phyloP scores from a whole-genome alignment of 2,329 filamentous ascomycete species.

The Penicillium sumatraense region DNA sequence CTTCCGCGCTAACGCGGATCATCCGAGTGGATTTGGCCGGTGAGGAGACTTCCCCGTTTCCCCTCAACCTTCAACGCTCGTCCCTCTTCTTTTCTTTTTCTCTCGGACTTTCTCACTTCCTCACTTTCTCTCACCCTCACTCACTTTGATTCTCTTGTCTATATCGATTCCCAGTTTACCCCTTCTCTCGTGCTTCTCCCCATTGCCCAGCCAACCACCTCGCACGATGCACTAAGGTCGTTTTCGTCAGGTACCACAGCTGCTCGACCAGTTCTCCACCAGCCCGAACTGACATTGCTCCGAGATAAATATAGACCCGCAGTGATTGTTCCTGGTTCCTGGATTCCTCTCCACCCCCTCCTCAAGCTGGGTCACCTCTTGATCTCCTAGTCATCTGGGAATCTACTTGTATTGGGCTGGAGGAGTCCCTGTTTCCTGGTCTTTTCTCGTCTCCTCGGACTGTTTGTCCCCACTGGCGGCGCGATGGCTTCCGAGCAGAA shows the following conservation, averaged over 20 bases:
- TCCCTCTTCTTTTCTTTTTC: neutral
- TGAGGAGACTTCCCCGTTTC: conserved; percentile 5
- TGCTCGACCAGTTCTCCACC: conserved; percentile 8
- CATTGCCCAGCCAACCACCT: conserved; percentile 10
- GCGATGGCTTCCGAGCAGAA: conserved; percentile 51
- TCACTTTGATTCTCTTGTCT: neutral
- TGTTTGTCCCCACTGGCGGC: conserved; percentile 1
- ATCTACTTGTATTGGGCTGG: neutral
- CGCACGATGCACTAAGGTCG: conserved; percentile 21
- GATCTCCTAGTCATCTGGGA: neutral
- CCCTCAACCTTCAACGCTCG: neutral
- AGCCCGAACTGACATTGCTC: conserved; percentile 20
- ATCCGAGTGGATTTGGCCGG: conserved; percentile 2
- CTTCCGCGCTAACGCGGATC: neutral
- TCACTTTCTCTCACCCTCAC: neutral
- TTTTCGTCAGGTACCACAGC: conserved; percentile 32
- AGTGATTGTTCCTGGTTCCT: conserved; percentile 1
- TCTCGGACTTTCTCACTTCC: neutral
- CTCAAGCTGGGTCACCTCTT: neutral
- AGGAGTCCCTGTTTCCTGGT: conserved; percentile 2
- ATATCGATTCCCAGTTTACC: neutral
- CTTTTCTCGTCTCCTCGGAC: neutral
- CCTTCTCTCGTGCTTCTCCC: neutral
- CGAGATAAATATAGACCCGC: conserved; percentile 1
- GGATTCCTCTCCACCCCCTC: neutral